Evolutionary conservation across 441 rosid species (phyloP).

Genomic region (Biscutella laevigata): DNA sequence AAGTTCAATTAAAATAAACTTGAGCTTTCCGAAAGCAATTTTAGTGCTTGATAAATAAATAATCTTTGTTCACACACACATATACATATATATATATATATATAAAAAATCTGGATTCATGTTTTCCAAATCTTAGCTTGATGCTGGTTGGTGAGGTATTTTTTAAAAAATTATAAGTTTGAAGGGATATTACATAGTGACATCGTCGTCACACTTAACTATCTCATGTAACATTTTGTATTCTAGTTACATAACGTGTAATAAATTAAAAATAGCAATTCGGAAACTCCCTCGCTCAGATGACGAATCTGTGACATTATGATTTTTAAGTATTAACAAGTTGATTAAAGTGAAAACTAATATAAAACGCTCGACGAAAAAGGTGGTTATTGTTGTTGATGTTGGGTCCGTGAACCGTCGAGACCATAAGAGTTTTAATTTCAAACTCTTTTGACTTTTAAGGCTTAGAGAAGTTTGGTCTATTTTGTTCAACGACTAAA

Average conservation of each 20-base stretch:
- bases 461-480: slow-evolving; percentile 9
- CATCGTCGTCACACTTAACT: background rate
- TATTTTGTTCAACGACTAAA: slow-evolving; percentile 2
- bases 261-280: background rate
- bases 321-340: background rate
- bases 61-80: too few species aligned
- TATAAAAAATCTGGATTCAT: too few species aligned
- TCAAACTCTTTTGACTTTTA: slow-evolving; percentile 17
- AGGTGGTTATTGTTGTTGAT: slow-evolving; percentile 3
- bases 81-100: too few species aligned
- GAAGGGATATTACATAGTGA: background rate
- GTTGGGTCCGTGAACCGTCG: slow-evolving; percentile 13
- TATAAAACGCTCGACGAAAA: background rate
- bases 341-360: background rate
- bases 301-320: slow-evolving; percentile 18
- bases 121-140: background rate
- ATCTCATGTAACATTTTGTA: background rate
- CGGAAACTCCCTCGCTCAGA: background rate
- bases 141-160: background rate
- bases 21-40: too few species aligned
- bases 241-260: background rate
- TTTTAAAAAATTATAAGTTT: too few species aligned
- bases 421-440: background rate
- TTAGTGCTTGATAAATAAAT: too few species aligned
- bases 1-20: too few species aligned